Evolutionary conservation across 352 stramenopile species (phyloP).

Genomic region (Phytophthora fragariae): DNA sequence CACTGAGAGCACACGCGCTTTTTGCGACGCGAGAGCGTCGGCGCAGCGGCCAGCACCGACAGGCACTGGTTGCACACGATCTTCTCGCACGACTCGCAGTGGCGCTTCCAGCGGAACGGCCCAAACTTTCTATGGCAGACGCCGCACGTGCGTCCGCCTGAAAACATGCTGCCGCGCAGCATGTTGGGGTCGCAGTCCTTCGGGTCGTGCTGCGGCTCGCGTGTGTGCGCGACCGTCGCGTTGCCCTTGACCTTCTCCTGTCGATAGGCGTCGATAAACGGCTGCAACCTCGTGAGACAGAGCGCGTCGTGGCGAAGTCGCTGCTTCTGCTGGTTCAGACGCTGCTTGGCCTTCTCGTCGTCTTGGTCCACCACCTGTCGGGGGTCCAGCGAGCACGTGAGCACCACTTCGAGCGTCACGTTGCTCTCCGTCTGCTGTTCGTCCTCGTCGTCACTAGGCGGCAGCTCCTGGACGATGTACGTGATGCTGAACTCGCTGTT

Average conservation of each 20-base stretch:
- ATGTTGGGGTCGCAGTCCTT: conserved; percentile 42
- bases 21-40: conserved; percentile 59
- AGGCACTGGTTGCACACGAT: conserved; percentile 71
- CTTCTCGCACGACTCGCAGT: conserved; percentile 69
- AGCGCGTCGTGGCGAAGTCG: conserved; percentile 62
- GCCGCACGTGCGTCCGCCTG: conserved; percentile 42
- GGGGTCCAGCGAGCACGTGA: conserved; percentile 56
- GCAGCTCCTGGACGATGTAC: conserved; percentile 72
- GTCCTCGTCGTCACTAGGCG: not conserved
- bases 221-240: not conserved
- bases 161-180: conserved; percentile 25
- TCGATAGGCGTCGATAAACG: conserved; percentile 56
- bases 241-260: conserved; percentile 37
- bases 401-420: conserved; percentile 71
- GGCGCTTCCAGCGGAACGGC: conserved; percentile 81
- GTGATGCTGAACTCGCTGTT: conserved; percentile 65
- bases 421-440: conserved; percentile 9
- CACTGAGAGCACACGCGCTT: conserved; percentile 74
- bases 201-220: conserved; percentile 32
- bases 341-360: conserved; percentile 37
- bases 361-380: conserved; percentile 8
- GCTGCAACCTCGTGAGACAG: conserved; percentile 63
- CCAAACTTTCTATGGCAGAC: conserved; percentile 72
- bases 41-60: conserved; percentile 66
- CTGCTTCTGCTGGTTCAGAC: conserved; percentile 45